A percentile compares a stretch with the other conserved stretches of the same genome.
phyloP scores from a whole-genome alignment of 306 rosid species.

The cucumber (Cucumis sativus) region DNA sequence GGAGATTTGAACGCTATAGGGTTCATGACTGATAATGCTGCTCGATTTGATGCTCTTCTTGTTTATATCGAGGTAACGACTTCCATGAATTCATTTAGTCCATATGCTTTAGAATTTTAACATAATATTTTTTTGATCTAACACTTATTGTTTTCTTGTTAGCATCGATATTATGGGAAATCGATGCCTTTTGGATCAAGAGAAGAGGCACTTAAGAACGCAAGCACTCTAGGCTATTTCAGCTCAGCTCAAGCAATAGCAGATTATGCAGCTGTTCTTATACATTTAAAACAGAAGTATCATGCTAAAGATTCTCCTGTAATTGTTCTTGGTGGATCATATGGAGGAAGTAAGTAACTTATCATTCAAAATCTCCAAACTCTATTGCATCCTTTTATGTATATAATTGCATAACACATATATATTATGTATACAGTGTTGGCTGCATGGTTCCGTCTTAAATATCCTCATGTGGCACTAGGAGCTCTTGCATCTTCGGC shows the following conservation, averaged over 20 bases:
- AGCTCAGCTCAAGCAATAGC: conserved; percentile 73
- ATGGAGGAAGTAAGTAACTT: conserved; percentile 66
- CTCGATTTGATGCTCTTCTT: conserved; percentile 41
- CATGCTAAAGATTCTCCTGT: conserved; percentile 37
- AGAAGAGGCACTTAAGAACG: conserved; percentile 43
- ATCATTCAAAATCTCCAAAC: not conserved
- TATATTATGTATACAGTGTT: conserved; percentile 34
- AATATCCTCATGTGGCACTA: conserved; percentile 62
- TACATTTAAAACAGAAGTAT: conserved; percentile 33
- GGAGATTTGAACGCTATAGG: conserved; percentile 9
- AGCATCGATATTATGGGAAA: conserved; percentile 78
- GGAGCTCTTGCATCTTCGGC: conserved; percentile 87
- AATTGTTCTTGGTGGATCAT: conserved; percentile 68
- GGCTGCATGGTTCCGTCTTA: conserved; percentile 79
- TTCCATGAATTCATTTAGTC: not conserved
- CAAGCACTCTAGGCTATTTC: conserved; percentile 52
- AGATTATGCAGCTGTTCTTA: conserved; percentile 51
- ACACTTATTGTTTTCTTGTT: not conserved
- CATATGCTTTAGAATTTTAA: not conserved
- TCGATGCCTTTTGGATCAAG: conserved; percentile 65
- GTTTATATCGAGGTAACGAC: conserved; percentile 53
- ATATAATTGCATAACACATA: not conserved
- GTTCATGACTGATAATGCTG: conserved; percentile 49
- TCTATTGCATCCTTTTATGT: not conserved
- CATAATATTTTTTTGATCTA: not conserved